phyloP scores from a whole-genome alignment of 169 alveolate species.

The Hammondia hammondi region DNA sequence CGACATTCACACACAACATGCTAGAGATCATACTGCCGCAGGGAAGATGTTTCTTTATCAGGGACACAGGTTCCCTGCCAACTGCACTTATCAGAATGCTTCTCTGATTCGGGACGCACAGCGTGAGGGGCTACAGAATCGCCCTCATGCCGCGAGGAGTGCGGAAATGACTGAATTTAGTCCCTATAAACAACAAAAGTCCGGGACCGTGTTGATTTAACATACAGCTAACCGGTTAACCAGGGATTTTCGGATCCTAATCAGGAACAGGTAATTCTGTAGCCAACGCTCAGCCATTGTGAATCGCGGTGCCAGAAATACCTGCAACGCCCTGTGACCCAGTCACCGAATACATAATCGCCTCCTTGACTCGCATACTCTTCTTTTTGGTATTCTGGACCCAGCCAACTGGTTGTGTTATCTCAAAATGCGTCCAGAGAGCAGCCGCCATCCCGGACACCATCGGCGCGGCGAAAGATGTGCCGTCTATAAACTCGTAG shows the following conservation, averaged over 20 bases:
- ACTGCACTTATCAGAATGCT: too few species aligned
- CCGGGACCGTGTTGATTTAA: too few species aligned
- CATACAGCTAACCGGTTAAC: too few species aligned
- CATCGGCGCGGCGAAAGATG: constrained; percentile 81
- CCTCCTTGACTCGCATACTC: constrained; percentile 61
- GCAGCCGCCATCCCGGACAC: constrained; percentile 80
- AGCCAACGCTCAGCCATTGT: too few species aligned
- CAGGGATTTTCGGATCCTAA: too few species aligned
- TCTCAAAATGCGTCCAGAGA: constrained; percentile 68
- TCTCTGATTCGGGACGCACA: too few species aligned
- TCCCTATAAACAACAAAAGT: too few species aligned
- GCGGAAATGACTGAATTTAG: too few species aligned
- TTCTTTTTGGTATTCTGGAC: constrained; percentile 22
- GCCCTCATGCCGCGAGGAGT: too few species aligned
- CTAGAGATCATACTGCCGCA: not conserved
- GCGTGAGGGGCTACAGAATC: too few species aligned
- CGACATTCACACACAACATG: not conserved
- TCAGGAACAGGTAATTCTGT: too few species aligned
- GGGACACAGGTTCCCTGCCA: too few species aligned
- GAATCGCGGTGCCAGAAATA: not conserved
- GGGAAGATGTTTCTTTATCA: not conserved
- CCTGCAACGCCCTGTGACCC: constrained; percentile 64
- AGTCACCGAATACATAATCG: constrained; percentile 68
- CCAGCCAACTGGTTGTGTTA: constrained; percentile 66
- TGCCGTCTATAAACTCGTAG: constrained; percentile 77